These are phyloP conservation scores for Stachybotrys chartarum DNA, from an alignment of 2,329 filamentous ascomycete species.

Conservation along the genomic window DNA sequence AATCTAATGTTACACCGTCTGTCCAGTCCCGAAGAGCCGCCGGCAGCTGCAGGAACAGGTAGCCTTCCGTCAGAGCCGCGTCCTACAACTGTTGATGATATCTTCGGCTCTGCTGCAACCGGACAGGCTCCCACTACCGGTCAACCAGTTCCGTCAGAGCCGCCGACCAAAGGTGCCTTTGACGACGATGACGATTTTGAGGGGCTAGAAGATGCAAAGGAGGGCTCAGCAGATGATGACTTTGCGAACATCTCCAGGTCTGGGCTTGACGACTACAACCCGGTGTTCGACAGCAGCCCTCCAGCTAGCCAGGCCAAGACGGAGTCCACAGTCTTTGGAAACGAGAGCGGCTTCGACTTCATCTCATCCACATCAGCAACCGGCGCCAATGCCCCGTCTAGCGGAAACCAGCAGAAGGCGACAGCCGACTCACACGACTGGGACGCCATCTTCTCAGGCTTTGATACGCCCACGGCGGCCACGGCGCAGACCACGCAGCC, in stretches of 20 bases:
- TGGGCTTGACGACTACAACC: constrained; percentile 70
- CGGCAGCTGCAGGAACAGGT: constrained; percentile 22
- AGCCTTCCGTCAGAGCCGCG: constrained; percentile 12
- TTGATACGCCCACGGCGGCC: constrained; percentile 49
- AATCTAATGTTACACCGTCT: neutral
- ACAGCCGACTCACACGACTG: constrained; percentile 65
- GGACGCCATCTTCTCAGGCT: constrained; percentile 86
- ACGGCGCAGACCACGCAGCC: constrained; percentile 10
- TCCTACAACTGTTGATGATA: constrained; percentile 31
- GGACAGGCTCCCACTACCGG: constrained; percentile 16
- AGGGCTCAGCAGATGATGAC: constrained; percentile 71
- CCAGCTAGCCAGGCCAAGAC: constrained; percentile 47
- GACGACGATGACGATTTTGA: constrained; percentile 77
- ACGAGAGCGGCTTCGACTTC: constrained; percentile 54
- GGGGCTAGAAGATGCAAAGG: constrained; percentile 76
- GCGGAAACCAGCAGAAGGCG: constrained; percentile 26
- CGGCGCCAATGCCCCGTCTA: constrained; percentile 28
- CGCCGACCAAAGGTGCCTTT: constrained; percentile 46
- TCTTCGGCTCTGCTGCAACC: constrained; percentile 30
- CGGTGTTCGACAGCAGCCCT: constrained; percentile 68
- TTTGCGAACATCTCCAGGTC: constrained; percentile 68
- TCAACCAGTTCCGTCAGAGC: constrained; percentile 24
- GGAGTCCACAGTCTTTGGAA: constrained; percentile 43
- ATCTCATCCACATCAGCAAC: constrained; percentile 30
- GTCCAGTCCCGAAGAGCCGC: constrained; percentile 16